These are phyloP conservation scores for Ceratobasidium sp. DNA, from an alignment of 1,284 basidiomycete genomes.

Conservation along the genomic window DNA sequence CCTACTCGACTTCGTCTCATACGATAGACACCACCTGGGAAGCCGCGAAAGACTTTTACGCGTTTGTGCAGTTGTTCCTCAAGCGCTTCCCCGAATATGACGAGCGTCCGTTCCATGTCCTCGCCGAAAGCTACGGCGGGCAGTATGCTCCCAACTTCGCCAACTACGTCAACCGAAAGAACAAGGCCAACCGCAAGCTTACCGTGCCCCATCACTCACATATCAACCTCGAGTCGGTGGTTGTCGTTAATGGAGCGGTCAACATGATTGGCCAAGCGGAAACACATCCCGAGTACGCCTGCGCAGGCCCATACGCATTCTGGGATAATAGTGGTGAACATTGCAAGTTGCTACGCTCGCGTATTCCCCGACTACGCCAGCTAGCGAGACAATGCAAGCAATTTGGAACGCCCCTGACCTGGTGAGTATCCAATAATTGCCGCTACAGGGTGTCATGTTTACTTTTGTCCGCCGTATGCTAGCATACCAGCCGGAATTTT, in stretches of 20 bases:
- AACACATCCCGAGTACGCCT: constrained; percentile 31
- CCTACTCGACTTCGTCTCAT: constrained; percentile 61
- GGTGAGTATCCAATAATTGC: too few relatives aligned
- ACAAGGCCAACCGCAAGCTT: constrained; percentile 45
- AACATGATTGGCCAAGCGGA: background rate
- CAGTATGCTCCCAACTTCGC: constrained; percentile 70
- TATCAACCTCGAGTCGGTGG: constrained; percentile 28
- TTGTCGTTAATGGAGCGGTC: constrained; percentile 26
- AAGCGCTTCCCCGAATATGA: constrained; percentile 53
- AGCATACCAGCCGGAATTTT: constrained; percentile 29
- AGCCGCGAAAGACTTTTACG: constrained; percentile 49
- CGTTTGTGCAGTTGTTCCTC: constrained; percentile 71
- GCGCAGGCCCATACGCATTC: constrained; percentile 27
- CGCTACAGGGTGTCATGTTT: too few relatives aligned
- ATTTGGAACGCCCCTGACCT: constrained; percentile 30
- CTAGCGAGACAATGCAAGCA: constrained; percentile 16
- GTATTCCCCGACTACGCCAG: constrained; percentile 12
- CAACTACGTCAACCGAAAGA: constrained; percentile 63
- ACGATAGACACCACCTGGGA: constrained; percentile 34
- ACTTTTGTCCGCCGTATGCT: too few relatives aligned
- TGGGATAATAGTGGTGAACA: constrained; percentile 33
- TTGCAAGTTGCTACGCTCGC: constrained; percentile 29
- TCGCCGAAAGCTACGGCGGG: constrained; percentile 65
- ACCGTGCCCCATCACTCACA: background rate
- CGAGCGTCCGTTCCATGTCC: constrained; percentile 56